Evolutionary conservation across 179 eudicot genomes (phyloP).

Genomic region (Beta macrorhiza): DNA sequence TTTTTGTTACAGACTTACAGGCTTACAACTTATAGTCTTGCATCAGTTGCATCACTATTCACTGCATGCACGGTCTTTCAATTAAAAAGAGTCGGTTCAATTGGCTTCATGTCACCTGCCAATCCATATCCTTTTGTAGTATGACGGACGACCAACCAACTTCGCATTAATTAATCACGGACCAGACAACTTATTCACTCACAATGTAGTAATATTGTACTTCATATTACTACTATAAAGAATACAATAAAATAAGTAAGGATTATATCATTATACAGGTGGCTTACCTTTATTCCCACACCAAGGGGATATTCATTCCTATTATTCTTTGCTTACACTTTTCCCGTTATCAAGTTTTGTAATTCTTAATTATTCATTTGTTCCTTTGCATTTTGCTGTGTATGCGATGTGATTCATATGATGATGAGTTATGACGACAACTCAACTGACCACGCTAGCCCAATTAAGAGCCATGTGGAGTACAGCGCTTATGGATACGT

Average conservation of each 20-base stretch:
- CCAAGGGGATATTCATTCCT: background rate
- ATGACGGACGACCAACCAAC: constrained; percentile 10
- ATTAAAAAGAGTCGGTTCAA: background rate
- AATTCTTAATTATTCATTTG: background rate
- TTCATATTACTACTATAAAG: background rate
- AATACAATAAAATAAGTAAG: background rate
- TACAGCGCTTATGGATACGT: constrained; percentile 1
- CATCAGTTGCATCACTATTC: background rate
- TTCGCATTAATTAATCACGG: constrained; percentile 2
- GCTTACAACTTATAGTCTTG: background rate
- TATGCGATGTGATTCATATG: background rate
- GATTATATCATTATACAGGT: background rate
- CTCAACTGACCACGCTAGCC: constrained; percentile 15
- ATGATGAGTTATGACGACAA: constrained; percentile 17
- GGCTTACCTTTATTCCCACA: constrained; percentile 13
- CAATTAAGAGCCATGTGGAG: constrained; percentile 16
- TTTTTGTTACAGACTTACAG: too few species aligned
- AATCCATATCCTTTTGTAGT: background rate
- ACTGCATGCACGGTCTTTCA: constrained; percentile 12
- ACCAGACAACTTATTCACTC: background rate
- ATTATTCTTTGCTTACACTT: background rate
- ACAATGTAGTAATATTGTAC: too few species aligned
- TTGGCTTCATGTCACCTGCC: constrained; percentile 23
- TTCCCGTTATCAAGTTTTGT: background rate
- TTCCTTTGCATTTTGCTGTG: constrained; percentile 4